Evolutionary conservation across 768 basidiomycete genomes (phyloP), one percentile per base, ranked within the genome.

Genomic region (Lentinula lateritia): DNA sequence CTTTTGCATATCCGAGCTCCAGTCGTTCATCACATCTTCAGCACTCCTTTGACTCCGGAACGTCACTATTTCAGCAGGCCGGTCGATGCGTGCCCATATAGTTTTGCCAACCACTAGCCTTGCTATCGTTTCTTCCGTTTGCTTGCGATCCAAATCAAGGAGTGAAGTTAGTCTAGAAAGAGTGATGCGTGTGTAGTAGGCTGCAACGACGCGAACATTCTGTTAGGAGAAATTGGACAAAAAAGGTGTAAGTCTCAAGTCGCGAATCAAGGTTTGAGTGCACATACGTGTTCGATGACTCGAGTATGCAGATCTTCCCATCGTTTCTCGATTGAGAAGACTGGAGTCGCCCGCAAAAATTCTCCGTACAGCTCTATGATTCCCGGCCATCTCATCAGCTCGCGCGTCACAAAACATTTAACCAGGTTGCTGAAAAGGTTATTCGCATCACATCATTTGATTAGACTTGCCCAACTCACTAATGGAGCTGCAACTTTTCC

Each of bases 231-330:
- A 59, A 56, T 59, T 9, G 38, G 13, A 39, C 62, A 64, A 20
- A 60, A 58, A 41, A 23, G 39, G 12, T 46, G 39, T 20, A 23
- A 28, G 16, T 28, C 28, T 28, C 28, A 28, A 6, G 12, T 38
- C 48, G 2, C 38, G n/a, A 16, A 45, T 20, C 41, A 23, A 57
- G 16, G 39, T 48, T 48, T 56, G 23, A 38, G 28, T 23, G 7
- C 6, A 81, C 90, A 61, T 74, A 96, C 96, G 74, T 99, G 96
- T 74, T 99, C 96, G 61, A 98, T 92, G 39, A 98, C 93, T 20
- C 97, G 88, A 35, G 89, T 92, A 69, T 98, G 96, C 32, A 99
- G 80, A 68, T 96, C 93, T 69, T 97, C 92, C 94, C 95, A 98
- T 62, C 91, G 83, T 67, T 92, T 88, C 67, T 87, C 82, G 32